Conservation (phyloP, 768 basidiomycete species). For the Calocybe gangraenosa region DNA sequence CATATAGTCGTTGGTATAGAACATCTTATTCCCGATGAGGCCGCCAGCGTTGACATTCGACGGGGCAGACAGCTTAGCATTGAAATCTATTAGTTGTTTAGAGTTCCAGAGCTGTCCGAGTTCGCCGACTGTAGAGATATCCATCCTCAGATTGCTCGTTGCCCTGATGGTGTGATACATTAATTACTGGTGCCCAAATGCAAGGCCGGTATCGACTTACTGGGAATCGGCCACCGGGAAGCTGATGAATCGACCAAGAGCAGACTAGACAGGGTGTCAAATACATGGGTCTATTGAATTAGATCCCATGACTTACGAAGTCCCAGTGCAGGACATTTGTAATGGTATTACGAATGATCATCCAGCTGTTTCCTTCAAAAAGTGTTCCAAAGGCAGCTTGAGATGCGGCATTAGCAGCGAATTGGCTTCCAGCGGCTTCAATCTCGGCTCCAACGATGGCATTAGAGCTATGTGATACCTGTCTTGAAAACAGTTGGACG, state of each 20-base stretch:
- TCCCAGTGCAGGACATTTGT: conserved; percentile 69
- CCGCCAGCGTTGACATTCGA: conserved; percentile 50
- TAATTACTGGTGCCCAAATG: background rate
- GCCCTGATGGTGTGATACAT: conserved; percentile 38
- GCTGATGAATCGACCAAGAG: conserved; percentile 62
- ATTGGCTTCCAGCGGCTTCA: conserved; percentile 55
- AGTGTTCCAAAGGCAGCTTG: conserved; percentile 37
- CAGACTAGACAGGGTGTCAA: conserved; percentile 17
- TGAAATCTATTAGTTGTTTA: conserved; percentile 31
- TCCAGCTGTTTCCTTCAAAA: conserved; percentile 45
- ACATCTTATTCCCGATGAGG: conserved; percentile 56
- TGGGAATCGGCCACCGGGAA: conserved; percentile 53
- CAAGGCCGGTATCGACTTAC: conserved; percentile 36
- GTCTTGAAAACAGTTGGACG: background rate
- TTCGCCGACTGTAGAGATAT: conserved; percentile 34
- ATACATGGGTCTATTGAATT: conserved; percentile 8
- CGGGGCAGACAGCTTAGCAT: conserved; percentile 31
- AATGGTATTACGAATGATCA: conserved; percentile 48
- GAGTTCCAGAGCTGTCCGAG: conserved; percentile 17
- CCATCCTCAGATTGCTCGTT: conserved; percentile 52
- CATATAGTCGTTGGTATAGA: conserved; percentile 69
- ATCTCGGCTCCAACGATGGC: conserved; percentile 60
- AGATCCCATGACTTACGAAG: conserved; percentile 42
- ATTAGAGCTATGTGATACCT: conserved; percentile 38
- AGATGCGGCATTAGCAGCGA: conserved; percentile 40